Evolutionary conservation across 208 protist species (phyloP), one percentile per base, ranked within the genome.

Genomic region (Leishmania guyanensis): DNA sequence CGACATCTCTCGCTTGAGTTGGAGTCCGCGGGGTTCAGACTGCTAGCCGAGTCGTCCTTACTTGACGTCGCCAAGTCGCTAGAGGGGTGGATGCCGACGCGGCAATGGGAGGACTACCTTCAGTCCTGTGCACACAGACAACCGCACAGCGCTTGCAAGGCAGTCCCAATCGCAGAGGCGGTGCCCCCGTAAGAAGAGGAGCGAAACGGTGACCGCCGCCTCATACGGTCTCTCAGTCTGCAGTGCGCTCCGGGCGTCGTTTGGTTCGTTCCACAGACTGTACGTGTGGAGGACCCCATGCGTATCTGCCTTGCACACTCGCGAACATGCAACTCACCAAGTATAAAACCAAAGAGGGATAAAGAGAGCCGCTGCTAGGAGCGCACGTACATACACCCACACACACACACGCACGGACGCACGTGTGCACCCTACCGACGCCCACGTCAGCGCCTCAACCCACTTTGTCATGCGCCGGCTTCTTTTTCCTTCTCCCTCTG

Each of bases 1-100:
- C 72, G 71, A 9, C 77, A 56, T 3, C 82, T 96, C 56, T 91
- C 92, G 14, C 76, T 93, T 78, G 90, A 93, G 60, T 71, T 94
- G 51, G 65, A 80, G 65, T 58, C 77, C 17, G 85, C 89, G 29
- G 89, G 92, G 33, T 96, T 92, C 76, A 68, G 82, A 48, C 64
- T 86, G 60, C 65, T 89, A 46, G 43, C 71, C 17, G 74, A 84
- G 54, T 69, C 79, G 1, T 77, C 75, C 26, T 69, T 92, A 51
- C 58, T 29, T 6, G 76, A 83, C 17, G 77, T 84, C 20, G 62
- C 87, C 29, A 60, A 75, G 36, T 85, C 75, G 9, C 70, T 95
- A 36, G 39, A 76, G 39, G 46, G 16, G 53, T 95, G 91, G 90
- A 71, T 86, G 4, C 80, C 86, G n/a, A 82, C 74, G 33, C 60